Conservation (phyloP, 805 yeast genomes). For the Schwanniomyces polymorphus region DNA sequence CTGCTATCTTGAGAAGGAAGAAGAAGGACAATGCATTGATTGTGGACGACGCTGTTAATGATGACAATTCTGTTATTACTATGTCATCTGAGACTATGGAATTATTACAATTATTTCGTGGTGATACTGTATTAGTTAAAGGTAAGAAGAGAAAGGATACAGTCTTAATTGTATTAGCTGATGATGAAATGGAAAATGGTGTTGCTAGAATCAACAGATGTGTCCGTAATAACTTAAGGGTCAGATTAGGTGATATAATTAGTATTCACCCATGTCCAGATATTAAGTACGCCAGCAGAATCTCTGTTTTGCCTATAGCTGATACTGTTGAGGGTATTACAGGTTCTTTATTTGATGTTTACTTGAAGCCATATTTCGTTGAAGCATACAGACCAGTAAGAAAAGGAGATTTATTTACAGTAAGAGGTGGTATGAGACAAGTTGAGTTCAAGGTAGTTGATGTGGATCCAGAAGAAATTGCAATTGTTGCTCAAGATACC, state of each 20-base stretch:
- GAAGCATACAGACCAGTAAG: constrained; percentile 99
- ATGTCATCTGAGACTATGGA: constrained; percentile 97
- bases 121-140: constrained; percentile 95
- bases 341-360: constrained; percentile 94
- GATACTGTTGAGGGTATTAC: constrained; percentile 98
- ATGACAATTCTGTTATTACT: constrained; percentile 95
- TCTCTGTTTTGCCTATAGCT: constrained; percentile 93
- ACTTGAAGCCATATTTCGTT: constrained; percentile 95
- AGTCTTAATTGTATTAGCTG: constrained; percentile 91
- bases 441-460: constrained; percentile 98
- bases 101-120: constrained; percentile 89
- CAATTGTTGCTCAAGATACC: constrained; percentile 98
- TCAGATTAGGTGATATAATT: constrained; percentile 90
- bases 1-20: constrained; percentile 95
- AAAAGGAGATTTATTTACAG: constrained; percentile 94
- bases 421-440: constrained; percentile 99
- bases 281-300: constrained; percentile 93
- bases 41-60: constrained; percentile 96
- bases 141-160: constrained; percentile 99
- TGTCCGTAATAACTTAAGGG: constrained; percentile 91
- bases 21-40: constrained; percentile 94
- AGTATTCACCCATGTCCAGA: constrained; percentile 96
- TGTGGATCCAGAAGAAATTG: constrained; percentile 95
- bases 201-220: constrained; percentile 92
- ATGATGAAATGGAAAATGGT: constrained; percentile 96